phyloP scores from a whole-genome alignment of 2,329 filamentous ascomycete genomes.

The Alternaria ventricosa region DNA sequence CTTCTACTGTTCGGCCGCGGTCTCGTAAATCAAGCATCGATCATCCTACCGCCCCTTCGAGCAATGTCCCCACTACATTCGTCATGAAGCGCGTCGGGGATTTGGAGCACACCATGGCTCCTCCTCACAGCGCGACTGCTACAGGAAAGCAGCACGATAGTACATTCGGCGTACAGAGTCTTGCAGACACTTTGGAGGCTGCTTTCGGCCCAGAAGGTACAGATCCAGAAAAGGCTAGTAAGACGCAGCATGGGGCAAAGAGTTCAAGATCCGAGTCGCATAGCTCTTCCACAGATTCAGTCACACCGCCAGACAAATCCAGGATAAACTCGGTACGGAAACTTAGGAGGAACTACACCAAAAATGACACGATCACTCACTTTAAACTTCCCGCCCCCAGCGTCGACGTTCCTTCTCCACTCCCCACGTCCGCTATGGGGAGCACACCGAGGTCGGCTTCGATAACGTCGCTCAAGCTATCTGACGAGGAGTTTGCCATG shows the following conservation, averaged over 20 bases:
- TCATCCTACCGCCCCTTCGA: constrained; percentile 36
- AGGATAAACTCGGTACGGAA: constrained; percentile 27
- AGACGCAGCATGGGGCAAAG: constrained; percentile 40
- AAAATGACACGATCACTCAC: constrained; percentile 27
- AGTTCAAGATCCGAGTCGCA: constrained; percentile 28
- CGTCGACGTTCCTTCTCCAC: constrained; percentile 48
- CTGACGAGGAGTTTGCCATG: constrained; percentile 63
- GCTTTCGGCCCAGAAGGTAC: constrained; percentile 45
- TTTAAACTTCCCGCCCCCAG: constrained; percentile 30
- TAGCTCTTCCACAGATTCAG: constrained; percentile 26
- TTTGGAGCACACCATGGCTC: constrained; percentile 50
- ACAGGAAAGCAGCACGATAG: constrained; percentile 47
- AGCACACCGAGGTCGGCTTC: constrained; percentile 67
- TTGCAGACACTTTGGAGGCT: constrained; percentile 60
- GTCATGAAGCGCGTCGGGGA: constrained; percentile 64
- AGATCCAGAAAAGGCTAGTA: constrained; percentile 32
- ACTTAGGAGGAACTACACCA: constrained; percentile 31
- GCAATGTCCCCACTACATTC: constrained; percentile 61
- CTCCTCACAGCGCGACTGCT: constrained; percentile 24
- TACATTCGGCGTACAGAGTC: constrained; percentile 64
- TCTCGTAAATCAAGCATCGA: constrained; percentile 49
- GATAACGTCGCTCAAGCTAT: constrained; percentile 63
- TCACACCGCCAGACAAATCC: constrained; percentile 26
- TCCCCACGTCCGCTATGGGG: constrained; percentile 58
- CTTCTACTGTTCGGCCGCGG: constrained; percentile 37